A percentile compares a stretch with the other conserved stretches of the same genome.
Evolutionary conservation across 441 rosid genomes (phyloP).

Genomic region (Capsella rubella): DNA sequence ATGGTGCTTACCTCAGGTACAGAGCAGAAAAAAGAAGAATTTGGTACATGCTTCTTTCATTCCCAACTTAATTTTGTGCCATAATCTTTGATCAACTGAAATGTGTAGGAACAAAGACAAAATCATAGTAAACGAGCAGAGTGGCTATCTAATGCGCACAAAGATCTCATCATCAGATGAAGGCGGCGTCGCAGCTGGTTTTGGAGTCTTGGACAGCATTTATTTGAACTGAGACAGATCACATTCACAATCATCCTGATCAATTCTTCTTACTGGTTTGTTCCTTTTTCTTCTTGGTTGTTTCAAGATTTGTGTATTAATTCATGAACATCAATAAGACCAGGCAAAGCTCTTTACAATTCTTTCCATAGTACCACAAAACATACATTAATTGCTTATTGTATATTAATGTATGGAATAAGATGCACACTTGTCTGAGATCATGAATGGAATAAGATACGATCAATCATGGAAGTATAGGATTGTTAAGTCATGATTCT

Average conservation of each 20-base stretch:
- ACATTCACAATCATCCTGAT: conserved; percentile 25
- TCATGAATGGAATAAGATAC: conserved; percentile 35
- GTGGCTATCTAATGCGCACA: conserved; percentile 93
- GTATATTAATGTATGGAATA: too few species aligned
- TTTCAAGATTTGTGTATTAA: conserved; percentile 24
- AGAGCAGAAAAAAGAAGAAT: conserved; percentile 1
- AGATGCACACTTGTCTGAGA: conserved; percentile 55
- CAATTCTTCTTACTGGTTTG: conserved; percentile 16
- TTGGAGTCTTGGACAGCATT: conserved; percentile 88
- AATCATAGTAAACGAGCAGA: conserved; percentile 75
- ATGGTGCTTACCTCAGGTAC: conserved; percentile 89
- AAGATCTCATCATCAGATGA: conserved; percentile 94
- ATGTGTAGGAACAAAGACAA: conserved; percentile 83
- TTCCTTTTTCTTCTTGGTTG: conserved; percentile 5
- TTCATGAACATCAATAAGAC: conserved; percentile 8
- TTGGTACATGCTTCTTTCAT: conserved; percentile 16
- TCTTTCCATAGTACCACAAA: not conserved
- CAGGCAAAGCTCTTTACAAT: conserved; percentile 6
- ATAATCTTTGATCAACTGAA: conserved; percentile 35
- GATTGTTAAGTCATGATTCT: not conserved
- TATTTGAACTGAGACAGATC: conserved; percentile 64
- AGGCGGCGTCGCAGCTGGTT: conserved; percentile 98
- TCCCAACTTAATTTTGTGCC: conserved; percentile 6
- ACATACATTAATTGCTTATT: not conserved
- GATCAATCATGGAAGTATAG: not conserved